Evolutionary conservation across 2,329 filamentous ascomycete species (phyloP), one percentile per base, ranked within the genome.

Genomic region (Hypoxylon sp.): DNA sequence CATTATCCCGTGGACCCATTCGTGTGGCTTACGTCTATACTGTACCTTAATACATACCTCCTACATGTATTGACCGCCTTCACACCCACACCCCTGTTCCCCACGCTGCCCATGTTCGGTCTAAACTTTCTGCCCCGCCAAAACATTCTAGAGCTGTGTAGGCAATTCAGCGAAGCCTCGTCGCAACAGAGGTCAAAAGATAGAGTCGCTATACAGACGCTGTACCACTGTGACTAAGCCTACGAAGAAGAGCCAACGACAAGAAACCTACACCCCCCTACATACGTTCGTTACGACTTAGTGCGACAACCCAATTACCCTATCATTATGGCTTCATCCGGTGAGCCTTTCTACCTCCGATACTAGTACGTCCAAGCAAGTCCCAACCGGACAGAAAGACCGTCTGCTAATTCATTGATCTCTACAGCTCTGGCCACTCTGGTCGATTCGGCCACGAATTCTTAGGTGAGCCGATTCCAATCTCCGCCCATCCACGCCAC

Each of bases 361-460:
- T 99, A 99, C 86, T 99, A 99, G 95, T 98, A 89, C 80, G 92
- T 80, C 37, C 11, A 37, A 48, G n/a, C 19, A 27, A 48, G 21
- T 37, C 1, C 8, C 44, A 60, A 47, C 31, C 11, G 21, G 15
- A 44, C 17, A 19, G 17, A 11, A 35, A 55, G 7, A 27, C 24
- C 17, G 10, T 29, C 11, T 61, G 31, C 54, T 67, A 57, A 70
- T 32, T n/a, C 54, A 51, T 61, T 58, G 50, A 39, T 42, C 2
- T 19, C 56, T 32, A 39, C 79, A 98, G 95, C 86, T 98, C 96
- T 74, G 96, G 96, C 76, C 96, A 99, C 82, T 96, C 94, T 81
- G 96, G 96, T 77, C 92, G 95, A 72, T 98, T 98, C 81, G 96
- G 96, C 71, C 96, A 99, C 83, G 96, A 99, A 82, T 99, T 99